A percentile compares a stretch with the other conserved stretches of the same genome.
Evolutionary conservation across 805 yeast species (phyloP).

Genomic region (Tetrapisispora pingtungensis): DNA sequence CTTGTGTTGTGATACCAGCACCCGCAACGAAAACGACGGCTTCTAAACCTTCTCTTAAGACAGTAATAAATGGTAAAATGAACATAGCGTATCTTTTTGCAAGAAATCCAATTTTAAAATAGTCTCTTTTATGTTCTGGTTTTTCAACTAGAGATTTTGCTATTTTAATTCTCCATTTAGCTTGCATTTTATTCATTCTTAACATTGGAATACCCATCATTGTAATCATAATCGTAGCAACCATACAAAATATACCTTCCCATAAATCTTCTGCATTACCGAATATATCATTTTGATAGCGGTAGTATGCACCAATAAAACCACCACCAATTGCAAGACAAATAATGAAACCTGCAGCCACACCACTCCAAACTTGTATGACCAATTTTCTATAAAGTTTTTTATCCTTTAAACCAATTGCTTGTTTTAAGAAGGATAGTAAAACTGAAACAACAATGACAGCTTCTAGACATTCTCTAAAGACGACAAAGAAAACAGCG

Average conservation of each 20-base stretch:
- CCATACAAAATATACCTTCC: slow-evolving; percentile 92
- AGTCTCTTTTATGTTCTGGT: slow-evolving; percentile 41
- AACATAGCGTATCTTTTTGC: slow-evolving; percentile 79
- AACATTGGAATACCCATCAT: slow-evolving; percentile 95
- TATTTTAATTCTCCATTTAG: slow-evolving; percentile 92
- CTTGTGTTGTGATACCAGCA: slow-evolving; percentile 60
- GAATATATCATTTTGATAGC: slow-evolving; percentile 76
- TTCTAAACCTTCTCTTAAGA: slow-evolving; percentile 93
- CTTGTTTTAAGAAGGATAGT: slow-evolving; percentile 83
- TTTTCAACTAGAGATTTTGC: slow-evolving; percentile 67
- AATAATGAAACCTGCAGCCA: slow-evolving; percentile 57
- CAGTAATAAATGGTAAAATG: slow-evolving; percentile 79
- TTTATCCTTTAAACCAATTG: slow-evolving; percentile 50
- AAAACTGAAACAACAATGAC: slow-evolving; percentile 83
- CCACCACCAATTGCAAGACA: slow-evolving; percentile 86
- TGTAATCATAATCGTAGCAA: slow-evolving; percentile 83
- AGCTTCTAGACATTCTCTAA: slow-evolving; percentile 92
- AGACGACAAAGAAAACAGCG: slow-evolving; percentile 73
- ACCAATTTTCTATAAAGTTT: slow-evolving; percentile 48
- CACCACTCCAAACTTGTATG: slow-evolving; percentile 85
- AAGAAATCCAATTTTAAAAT: slow-evolving; percentile 44
- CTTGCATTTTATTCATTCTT: slow-evolving; percentile 91
- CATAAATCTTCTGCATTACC: slow-evolving; percentile 81
- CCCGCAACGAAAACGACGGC: slow-evolving; percentile 96
- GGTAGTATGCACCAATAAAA: slow-evolving; percentile 87